Evolutionary conservation across 108 stramenopile genomes (phyloP).

Genomic region (Skeletonema tropicum): DNA sequence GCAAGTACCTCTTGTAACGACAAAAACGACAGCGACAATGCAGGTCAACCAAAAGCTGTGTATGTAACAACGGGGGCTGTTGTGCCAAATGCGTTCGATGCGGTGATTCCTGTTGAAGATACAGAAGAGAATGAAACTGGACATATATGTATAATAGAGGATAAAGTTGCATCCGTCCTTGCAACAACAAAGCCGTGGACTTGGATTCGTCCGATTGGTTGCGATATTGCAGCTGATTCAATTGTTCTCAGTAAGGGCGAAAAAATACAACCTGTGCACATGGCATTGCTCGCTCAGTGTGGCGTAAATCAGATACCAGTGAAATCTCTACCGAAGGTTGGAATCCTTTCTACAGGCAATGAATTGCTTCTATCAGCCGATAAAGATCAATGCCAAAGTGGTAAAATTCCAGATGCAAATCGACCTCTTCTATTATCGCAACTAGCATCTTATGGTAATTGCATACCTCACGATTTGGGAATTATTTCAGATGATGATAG

Average conservation of each 20-base stretch:
- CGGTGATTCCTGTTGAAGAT: slow-evolving; percentile 85
- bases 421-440: slow-evolving; percentile 79
- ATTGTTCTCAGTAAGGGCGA: slow-evolving; percentile 62
- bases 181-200: slow-evolving; percentile 37
- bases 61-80: slow-evolving; percentile 88
- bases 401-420: slow-evolving; percentile 92
- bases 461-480: slow-evolving; percentile 82
- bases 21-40: background rate
- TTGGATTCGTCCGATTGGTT: slow-evolving; percentile 82
- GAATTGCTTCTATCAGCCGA: slow-evolving; percentile 46
- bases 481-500: slow-evolving; percentile 76
- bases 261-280: slow-evolving; percentile 61
- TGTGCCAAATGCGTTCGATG: slow-evolving; percentile 69
- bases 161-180: slow-evolving; percentile 34
- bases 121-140: slow-evolving; percentile 20
- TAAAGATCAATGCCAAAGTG: slow-evolving; percentile 5
- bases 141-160: slow-evolving; percentile 30
- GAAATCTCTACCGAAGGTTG: slow-evolving; percentile 49
- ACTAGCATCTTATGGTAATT: slow-evolving; percentile 47
- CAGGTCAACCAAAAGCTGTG: slow-evolving; percentile 49
- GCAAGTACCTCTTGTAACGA: background rate
- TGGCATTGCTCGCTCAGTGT: slow-evolving; percentile 70
- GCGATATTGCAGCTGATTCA: slow-evolving; percentile 65
- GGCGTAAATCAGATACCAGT: slow-evolving; percentile 50
- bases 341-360: slow-evolving; percentile 92